phyloP scores from a whole-genome alignment of 257 asterid species.

The Scutellaria baicalensis region DNA sequence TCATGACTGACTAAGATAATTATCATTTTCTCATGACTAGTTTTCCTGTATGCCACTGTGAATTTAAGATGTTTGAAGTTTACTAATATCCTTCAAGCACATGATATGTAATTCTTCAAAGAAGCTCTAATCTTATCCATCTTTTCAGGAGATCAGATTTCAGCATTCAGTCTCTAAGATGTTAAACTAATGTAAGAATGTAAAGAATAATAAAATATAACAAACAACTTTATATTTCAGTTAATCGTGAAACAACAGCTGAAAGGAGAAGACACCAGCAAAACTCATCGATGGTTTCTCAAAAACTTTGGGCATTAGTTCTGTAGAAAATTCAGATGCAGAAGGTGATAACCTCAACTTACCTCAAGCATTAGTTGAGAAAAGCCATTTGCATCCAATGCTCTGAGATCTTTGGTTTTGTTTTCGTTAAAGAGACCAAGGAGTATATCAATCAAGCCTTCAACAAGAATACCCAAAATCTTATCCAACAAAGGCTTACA shows the following conservation, averaged over 20 bases:
- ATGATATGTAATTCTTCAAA: neutral
- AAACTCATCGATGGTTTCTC: neutral
- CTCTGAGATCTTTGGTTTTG: conserved; percentile 51
- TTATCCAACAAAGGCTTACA: conserved; percentile 91
- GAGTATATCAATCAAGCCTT: conserved; percentile 86
- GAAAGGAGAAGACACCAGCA: neutral
- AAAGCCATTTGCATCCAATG: conserved; percentile 86
- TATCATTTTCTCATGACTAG: neutral
- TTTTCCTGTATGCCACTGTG: neutral
- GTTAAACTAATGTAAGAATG: neutral
- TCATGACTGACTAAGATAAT: too few species aligned
- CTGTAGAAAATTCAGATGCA: neutral
- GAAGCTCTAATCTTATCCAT: neutral
- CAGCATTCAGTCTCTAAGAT: neutral
- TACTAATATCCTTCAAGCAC: neutral
- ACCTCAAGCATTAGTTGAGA: conserved; percentile 99
- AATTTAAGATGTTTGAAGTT: neutral
- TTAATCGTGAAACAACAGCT: neutral
- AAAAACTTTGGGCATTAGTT: neutral
- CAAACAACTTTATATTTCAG: too few species aligned
- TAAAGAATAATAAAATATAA: neutral
- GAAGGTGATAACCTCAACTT: conserved; percentile 11
- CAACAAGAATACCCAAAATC: conserved; percentile 91
- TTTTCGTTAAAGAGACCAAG: conserved; percentile 80
- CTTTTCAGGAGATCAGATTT: neutral